Evolutionary conservation across 2,329 filamentous ascomycete species (phyloP).

Genomic region (Ophiosphaerella korrae): DNA sequence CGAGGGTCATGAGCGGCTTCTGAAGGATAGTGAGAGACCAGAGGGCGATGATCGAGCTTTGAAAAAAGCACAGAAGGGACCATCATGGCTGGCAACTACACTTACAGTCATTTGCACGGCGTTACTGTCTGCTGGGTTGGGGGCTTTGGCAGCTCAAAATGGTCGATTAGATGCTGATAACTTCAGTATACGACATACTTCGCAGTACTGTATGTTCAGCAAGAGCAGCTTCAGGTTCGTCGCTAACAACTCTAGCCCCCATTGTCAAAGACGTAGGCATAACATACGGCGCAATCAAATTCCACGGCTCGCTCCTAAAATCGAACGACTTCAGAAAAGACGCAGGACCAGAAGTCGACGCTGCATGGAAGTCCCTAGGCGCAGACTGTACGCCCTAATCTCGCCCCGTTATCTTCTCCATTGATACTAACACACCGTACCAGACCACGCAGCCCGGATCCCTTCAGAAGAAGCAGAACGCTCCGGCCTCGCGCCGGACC

Average conservation of each 20-base stretch:
- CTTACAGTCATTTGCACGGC: slow-evolving; percentile 21
- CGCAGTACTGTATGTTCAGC: slow-evolving; percentile 38
- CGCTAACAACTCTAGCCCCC: slow-evolving; percentile 28
- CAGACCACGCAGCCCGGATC: slow-evolving; percentile 52
- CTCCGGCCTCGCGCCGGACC: slow-evolving; percentile 59
- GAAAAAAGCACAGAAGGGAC: slow-evolving; percentile 2
- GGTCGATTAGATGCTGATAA: slow-evolving; percentile 24
- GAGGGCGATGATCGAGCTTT: slow-evolving; percentile 9
- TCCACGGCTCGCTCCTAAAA: slow-evolving; percentile 63
- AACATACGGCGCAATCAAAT: slow-evolving; percentile 49
- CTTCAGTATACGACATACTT: slow-evolving; percentile 36
- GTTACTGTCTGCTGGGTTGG: slow-evolving; percentile 25
- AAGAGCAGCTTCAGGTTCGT: background rate
- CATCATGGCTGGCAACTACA: slow-evolving; percentile 21
- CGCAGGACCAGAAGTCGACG: slow-evolving; percentile 60
- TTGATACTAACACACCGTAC: background rate
- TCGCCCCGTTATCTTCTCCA: background rate
- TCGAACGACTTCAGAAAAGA: slow-evolving; percentile 60
- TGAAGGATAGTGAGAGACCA: slow-evolving; percentile 19
- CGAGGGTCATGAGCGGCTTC: slow-evolving; percentile 25
- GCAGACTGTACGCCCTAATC: slow-evolving; percentile 52
- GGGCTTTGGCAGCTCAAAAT: slow-evolving; percentile 24
- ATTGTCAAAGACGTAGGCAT: slow-evolving; percentile 49
- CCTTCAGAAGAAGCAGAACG: slow-evolving; percentile 53
- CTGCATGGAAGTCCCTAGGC: slow-evolving; percentile 61